Conservation (phyloP, 257 asterid genomes). For the Plantago ovata region DNA sequence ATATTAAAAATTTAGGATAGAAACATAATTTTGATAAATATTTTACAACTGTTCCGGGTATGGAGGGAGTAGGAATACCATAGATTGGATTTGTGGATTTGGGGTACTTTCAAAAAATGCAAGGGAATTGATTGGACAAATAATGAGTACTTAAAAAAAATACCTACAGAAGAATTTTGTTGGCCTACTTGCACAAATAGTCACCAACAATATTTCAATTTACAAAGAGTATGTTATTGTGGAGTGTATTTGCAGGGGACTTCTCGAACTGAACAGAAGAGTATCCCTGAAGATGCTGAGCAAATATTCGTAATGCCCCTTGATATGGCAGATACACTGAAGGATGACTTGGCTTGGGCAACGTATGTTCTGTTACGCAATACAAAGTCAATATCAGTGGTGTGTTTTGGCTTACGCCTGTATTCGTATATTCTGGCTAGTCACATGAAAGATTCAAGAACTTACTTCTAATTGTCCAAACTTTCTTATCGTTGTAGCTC, state of each 20-base stretch:
- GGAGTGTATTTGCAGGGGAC: constrained; percentile 55
- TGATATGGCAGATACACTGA: constrained; percentile 42
- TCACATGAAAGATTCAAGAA: neutral
- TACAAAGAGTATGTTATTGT: neutral
- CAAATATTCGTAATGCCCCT: constrained; percentile 70
- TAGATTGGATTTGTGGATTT: no score
- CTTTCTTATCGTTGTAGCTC: constrained; percentile 47
- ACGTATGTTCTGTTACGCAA: constrained; percentile 73
- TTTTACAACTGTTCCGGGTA: no score
- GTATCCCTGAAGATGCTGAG: constrained; percentile 59
- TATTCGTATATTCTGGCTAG: neutral
- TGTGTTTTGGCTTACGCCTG: constrained; percentile 26
- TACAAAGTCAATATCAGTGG: constrained; percentile 90
- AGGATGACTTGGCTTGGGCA: constrained; percentile 97
- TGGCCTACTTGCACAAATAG: no score
- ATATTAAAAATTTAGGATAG: no score
- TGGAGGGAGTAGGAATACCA: no score
- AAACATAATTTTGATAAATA: no score
- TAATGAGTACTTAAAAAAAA: no score
- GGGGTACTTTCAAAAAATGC: no score
- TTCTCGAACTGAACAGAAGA: constrained; percentile 44
- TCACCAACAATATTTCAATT: neutral
- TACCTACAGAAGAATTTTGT: no score
- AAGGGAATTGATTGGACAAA: no score
- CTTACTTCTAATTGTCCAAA: constrained; percentile 14